These are phyloP conservation scores for Dactylellina parvicollis DNA, from an alignment of 2,329 filamentous ascomycete species.

Conservation along the genomic window DNA sequence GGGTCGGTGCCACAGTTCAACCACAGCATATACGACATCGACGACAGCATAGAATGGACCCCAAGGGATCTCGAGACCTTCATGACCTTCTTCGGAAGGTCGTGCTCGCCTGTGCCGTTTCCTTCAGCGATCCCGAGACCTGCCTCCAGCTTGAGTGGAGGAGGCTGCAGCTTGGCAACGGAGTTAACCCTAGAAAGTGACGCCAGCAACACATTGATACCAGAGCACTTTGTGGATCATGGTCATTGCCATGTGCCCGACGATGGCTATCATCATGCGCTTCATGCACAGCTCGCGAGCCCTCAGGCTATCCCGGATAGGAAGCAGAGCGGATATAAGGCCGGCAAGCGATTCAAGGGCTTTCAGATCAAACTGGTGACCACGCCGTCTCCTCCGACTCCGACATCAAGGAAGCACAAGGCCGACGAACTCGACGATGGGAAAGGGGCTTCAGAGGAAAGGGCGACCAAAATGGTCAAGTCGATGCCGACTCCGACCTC, in stretches of 20 bases:
- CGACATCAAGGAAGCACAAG: conserved; percentile 37
- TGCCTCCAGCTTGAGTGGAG: conserved; percentile 45
- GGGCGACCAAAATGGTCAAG: conserved; percentile 27
- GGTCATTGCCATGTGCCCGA: conserved; percentile 1
- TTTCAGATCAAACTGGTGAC: conserved; percentile 48
- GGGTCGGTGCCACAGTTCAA: conserved; percentile 29
- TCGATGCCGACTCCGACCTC: conserved; percentile 23
- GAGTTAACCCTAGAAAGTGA: conserved; percentile 38
- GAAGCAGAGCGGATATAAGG: conserved; percentile 30
- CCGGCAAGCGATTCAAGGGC: conserved; percentile 40
- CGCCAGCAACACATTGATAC: conserved; percentile 39
- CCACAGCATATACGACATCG: conserved; percentile 46
- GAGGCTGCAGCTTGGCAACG: conserved; percentile 46
- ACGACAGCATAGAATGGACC: conserved; percentile 42
- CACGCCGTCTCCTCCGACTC: conserved; percentile 13
- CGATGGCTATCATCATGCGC: conserved; percentile 19
- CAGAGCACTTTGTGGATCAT: conserved; percentile 21
- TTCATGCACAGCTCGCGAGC: conserved; percentile 19
- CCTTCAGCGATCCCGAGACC: conserved; percentile 27
- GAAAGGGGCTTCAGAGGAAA: conserved; percentile 10
- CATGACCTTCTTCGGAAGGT: conserved; percentile 41
- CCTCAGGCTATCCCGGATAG: conserved; percentile 4
- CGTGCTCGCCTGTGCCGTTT: conserved; percentile 33
- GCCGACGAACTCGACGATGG: conserved; percentile 21
- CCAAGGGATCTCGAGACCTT: conserved; percentile 31